Percentiles rank a stretch among this genome's conserved stretches.
Evolutionary conservation across 2,329 filamentous ascomycete genomes (phyloP).

Genomic region (Aspergillus ustus): DNA sequence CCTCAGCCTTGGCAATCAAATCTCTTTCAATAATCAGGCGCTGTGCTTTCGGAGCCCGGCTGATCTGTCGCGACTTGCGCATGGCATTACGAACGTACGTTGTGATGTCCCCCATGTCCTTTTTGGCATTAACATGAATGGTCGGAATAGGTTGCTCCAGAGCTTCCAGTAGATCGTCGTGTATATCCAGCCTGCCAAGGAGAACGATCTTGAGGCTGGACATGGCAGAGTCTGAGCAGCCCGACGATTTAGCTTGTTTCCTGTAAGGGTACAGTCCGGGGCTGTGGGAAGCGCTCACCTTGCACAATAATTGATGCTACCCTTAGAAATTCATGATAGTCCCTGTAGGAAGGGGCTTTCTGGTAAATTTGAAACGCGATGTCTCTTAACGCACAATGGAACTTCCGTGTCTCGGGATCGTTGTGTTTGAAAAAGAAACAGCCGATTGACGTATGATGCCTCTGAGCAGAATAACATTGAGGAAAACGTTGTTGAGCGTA

Average conservation of each 20-base stretch:
- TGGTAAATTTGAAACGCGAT: conserved; percentile 20
- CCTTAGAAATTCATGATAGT: background rate
- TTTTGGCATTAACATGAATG: background rate
- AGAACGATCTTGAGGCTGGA: background rate
- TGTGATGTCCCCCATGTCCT: background rate
- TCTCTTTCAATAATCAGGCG: background rate
- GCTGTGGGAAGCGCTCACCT: background rate
- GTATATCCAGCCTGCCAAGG: background rate
- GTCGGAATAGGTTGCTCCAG: background rate
- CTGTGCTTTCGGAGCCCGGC: background rate
- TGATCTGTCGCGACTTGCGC: background rate
- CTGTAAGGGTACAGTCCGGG: background rate
- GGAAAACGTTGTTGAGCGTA: background rate
- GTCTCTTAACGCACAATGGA: background rate
- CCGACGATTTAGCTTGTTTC: background rate
- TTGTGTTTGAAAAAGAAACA: background rate
- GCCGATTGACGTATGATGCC: background rate
- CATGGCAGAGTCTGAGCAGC: background rate
- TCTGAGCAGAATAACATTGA: background rate
- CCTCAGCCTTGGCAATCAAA: background rate
- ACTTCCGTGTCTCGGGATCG: background rate
- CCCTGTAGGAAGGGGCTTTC: background rate
- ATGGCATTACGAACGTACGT: background rate
- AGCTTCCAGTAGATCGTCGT: background rate
- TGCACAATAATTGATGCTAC: background rate